Conservation (phyloP, 257 asterid genomes). For the Penstemon newberryi region DNA sequence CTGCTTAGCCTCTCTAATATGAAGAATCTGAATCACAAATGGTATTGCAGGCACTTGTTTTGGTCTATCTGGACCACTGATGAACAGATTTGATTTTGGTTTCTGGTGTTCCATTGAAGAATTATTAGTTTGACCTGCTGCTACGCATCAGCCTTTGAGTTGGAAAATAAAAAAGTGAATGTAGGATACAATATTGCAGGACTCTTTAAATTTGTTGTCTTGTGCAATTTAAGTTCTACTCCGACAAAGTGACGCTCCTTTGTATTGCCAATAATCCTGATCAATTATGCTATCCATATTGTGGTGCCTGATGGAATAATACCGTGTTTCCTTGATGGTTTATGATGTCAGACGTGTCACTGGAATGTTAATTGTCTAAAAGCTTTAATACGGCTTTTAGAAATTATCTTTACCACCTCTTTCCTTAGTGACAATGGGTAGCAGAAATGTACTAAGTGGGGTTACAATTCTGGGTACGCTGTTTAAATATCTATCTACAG, state of each 20-base stretch:
- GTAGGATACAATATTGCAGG: slow-evolving; percentile 29
- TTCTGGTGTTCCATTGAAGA: slow-evolving; percentile 48
- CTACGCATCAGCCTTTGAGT: slow-evolving; percentile 42
- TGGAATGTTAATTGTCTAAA: slow-evolving; percentile 28
- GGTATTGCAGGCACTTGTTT: slow-evolving; percentile 68
- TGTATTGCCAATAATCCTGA: slow-evolving; percentile 30
- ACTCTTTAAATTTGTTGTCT: slow-evolving; percentile 29
- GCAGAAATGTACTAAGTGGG: slow-evolving; percentile 22
- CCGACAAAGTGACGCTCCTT: slow-evolving; percentile 32
- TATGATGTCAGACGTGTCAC: slow-evolving; percentile 34
- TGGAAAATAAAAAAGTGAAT: slow-evolving; percentile 40
- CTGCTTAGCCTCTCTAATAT: slow-evolving; percentile 46
- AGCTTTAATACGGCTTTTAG: slow-evolving; percentile 29
- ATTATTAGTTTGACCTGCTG: slow-evolving; percentile 51
- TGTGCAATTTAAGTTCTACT: slow-evolving; percentile 34
- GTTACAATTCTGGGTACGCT: slow-evolving; percentile 18
- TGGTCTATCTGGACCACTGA: slow-evolving; percentile 50
- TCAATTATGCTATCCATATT: slow-evolving; percentile 22
- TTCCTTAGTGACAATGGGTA: slow-evolving; percentile 31
- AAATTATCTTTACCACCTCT: slow-evolving; percentile 29
- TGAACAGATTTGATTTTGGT: slow-evolving; percentile 51
- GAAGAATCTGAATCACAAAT: slow-evolving; percentile 51
- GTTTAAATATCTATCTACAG: slow-evolving; percentile 4
- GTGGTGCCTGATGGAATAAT: slow-evolving; percentile 27
- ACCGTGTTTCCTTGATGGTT: slow-evolving; percentile 27